phyloP scores from a whole-genome alignment of 805 yeast genomes.

The Barnettozyma populi region DNA sequence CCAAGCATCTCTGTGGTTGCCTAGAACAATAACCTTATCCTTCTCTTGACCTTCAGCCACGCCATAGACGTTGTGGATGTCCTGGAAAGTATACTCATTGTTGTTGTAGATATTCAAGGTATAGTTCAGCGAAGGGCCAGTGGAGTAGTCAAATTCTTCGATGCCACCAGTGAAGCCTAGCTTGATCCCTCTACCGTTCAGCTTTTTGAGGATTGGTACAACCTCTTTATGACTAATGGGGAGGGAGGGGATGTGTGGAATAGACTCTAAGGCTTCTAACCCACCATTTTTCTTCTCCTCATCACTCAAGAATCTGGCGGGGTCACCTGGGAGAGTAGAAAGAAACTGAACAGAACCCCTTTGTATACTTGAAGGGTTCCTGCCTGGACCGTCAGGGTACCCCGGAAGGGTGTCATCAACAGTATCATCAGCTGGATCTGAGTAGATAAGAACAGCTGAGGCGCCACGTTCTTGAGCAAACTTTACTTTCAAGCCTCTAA shows the following conservation, averaged over 20 bases:
- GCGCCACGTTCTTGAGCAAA: slow-evolving; percentile 73
- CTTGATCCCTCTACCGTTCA: slow-evolving; percentile 54
- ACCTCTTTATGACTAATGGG: slow-evolving; percentile 66
- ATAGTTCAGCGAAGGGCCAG: slow-evolving; percentile 43
- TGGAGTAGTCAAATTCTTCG: slow-evolving; percentile 39
- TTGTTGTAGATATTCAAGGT: slow-evolving; percentile 51
- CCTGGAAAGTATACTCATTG: slow-evolving; percentile 57
- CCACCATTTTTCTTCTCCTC: slow-evolving; percentile 47
- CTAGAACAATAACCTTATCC: slow-evolving; percentile 55
- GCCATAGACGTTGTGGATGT: slow-evolving; percentile 61
- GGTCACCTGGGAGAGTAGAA: slow-evolving; percentile 66
- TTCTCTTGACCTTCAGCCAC: slow-evolving; percentile 47
- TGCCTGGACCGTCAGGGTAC: slow-evolving; percentile 73
- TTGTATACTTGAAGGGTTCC: slow-evolving; percentile 72
- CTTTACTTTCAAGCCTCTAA: slow-evolving; percentile 71
- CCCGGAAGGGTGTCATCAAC: slow-evolving; percentile 53
- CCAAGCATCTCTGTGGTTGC: slow-evolving; percentile 83
- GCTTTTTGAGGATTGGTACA: slow-evolving; percentile 49
- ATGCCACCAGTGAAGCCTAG: slow-evolving; percentile 46
- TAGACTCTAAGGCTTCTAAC: slow-evolving; percentile 40
- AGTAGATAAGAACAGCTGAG: slow-evolving; percentile 56
- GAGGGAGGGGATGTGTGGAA: slow-evolving; percentile 64
- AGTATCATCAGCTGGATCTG: slow-evolving; percentile 65
- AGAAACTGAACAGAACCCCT: slow-evolving; percentile 69
- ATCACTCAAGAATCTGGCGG: slow-evolving; percentile 53